A percentile compares a stretch with the other conserved stretches of the same genome.
Conservation (phyloP, 2,329 filamentous ascomycete species). For the Colletotrichum endophyticum region DNA sequence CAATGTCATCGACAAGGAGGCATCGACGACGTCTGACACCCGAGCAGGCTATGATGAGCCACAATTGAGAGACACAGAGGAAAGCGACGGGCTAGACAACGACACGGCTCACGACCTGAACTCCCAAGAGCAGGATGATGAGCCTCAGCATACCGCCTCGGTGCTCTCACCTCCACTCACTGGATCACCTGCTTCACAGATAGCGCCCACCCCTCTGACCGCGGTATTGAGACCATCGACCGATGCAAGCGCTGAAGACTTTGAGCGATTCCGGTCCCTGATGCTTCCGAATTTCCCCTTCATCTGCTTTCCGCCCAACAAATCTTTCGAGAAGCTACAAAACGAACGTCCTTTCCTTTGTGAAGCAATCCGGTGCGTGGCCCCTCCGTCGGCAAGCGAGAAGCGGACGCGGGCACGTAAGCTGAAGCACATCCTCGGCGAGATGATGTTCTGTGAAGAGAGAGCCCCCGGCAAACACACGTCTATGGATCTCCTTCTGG, state of each 20-base stretch:
- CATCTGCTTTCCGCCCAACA: constrained; percentile 41
- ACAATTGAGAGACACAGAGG: fast-evolving
- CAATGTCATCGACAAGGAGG: background rate
- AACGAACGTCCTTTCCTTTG: constrained; percentile 52
- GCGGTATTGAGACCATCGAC: constrained; percentile 32
- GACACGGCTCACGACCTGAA: fast-evolving
- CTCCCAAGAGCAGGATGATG: background rate
- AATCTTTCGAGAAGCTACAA: constrained; percentile 42
- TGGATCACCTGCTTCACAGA: fast-evolving
- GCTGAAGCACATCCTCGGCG: constrained; percentile 36
- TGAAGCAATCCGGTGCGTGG: constrained; percentile 52
- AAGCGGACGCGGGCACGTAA: constrained; percentile 44
- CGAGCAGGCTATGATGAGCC: background rate
- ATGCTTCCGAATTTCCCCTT: constrained; percentile 49
- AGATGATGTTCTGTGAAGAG: background rate
- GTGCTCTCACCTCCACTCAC: background rate
- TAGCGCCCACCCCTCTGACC: background rate
- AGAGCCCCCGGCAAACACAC: fast-evolving
- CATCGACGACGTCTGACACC: background rate
- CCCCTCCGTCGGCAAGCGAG: constrained; percentile 43
- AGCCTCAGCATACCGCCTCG: fast-evolving
- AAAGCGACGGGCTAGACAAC: background rate
- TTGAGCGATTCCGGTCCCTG: constrained; percentile 45
- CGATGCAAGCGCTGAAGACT: constrained; percentile 41
- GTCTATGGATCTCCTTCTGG: constrained; percentile 54